Base-by-base conservation (phyloP, 2,329 filamentous ascomycete species). In the Exophiala bonariae region DNA sequence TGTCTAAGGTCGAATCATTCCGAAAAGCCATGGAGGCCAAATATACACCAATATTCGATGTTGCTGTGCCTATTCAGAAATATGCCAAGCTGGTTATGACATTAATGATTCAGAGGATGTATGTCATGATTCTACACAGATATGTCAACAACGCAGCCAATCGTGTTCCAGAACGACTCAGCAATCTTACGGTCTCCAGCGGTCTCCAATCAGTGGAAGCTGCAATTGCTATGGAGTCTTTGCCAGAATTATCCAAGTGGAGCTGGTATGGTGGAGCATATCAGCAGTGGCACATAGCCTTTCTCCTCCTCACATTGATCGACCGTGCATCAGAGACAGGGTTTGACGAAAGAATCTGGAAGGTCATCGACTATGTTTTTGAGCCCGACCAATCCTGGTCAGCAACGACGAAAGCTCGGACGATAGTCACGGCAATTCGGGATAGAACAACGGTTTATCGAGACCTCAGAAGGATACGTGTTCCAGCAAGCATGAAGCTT, bases 361-460 rank as follows among this genome's bases (percentile, higher is more conserved):
- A 72, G 26, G 85, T 82, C 58, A 70, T 89, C 19, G 85, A 90
- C 61, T 89, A 82, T 61, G 81, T 87, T 18, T 90, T 88, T 61
- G 78, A 81, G 41, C 69, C 83, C 20, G 76, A 85, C 23, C 61
- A 73, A 4, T 64, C 72, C 26, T 63, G 79, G 33, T 64, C 75
- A 10, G 74, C 75, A 3, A 71, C 75, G 14, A 71, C 79, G 34
- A 89, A 89, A 62, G 77, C 75, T 9, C 67, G 79, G 22, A 72
- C 74, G 16, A 77, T 90, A 1, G 67, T 89, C 23, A 71, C 71
- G 8, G 83, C 87, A 50, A 72, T 89, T 30, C 71, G 78, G 55
- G 75, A 78, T 30, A 59, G 63, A 18, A 60, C 63, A 41, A 54
- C 47, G 32, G 57, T 54, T 10, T 70, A 63, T 51, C 61, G 55